These are phyloP conservation scores for Eutrema salsugineum DNA, from an alignment of 441 rosid genomes.

Conservation along the genomic window DNA sequence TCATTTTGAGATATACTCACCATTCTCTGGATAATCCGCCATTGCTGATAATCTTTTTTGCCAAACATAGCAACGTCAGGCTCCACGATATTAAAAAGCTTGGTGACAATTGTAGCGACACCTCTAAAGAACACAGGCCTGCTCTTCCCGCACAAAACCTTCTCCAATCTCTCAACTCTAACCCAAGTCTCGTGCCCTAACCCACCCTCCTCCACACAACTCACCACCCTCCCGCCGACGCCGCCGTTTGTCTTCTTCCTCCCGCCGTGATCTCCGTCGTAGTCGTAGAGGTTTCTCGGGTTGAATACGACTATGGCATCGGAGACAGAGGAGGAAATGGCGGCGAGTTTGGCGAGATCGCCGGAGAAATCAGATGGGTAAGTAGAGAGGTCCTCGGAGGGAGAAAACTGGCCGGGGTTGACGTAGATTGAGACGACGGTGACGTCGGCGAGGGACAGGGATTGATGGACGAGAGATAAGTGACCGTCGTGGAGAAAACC, in stretches of 20 bases:
- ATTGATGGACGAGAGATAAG: slow-evolving; percentile 66
- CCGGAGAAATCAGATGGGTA: slow-evolving; percentile 94
- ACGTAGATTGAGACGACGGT: slow-evolving; percentile 84
- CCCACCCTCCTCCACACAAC: slow-evolving; percentile 66
- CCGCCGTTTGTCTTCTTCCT: background rate
- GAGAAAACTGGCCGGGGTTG: slow-evolving; percentile 95
- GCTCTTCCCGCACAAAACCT: slow-evolving; percentile 83
- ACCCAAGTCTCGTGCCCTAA: slow-evolving; percentile 83
- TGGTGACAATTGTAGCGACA: slow-evolving; percentile 74
- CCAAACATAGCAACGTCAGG: slow-evolving; percentile 82
- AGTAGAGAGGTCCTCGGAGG: slow-evolving; percentile 79
- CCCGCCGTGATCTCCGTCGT: slow-evolving; percentile 8
- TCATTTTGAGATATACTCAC: slow-evolving; percentile 23
- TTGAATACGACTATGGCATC: slow-evolving; percentile 67
- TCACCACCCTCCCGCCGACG: slow-evolving; percentile 26
- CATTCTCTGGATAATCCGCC: slow-evolving; percentile 39
- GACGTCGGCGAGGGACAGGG: slow-evolving; percentile 43
- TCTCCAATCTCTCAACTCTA: slow-evolving; percentile 82
- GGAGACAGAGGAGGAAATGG: slow-evolving; percentile 35
- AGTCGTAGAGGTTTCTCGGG: slow-evolving; percentile 70
- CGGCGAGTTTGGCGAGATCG: slow-evolving; percentile 58
- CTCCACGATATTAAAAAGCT: slow-evolving; percentile 85
- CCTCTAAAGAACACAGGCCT: slow-evolving; percentile 90
- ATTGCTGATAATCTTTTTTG: slow-evolving; percentile 90
- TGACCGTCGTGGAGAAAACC: slow-evolving; percentile 93